Conservation (phyloP, 495 filamentous ascomycete genomes). For the Melanomma pulvis-pyrius region DNA sequence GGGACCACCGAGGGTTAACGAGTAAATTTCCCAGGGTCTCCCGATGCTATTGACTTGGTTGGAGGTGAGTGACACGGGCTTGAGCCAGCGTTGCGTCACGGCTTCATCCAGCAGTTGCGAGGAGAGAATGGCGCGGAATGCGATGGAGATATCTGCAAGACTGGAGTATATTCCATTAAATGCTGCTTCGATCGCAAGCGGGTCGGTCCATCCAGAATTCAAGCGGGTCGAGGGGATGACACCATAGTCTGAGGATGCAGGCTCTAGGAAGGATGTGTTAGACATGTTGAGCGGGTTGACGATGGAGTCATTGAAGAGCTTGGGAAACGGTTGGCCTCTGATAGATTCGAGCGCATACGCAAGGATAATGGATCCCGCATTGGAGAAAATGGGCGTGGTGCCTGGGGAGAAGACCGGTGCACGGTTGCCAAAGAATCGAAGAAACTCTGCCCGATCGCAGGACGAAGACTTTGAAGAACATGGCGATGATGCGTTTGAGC, state of each 20-base stretch:
- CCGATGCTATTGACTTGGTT: conserved; percentile 54
- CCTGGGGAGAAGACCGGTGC: conserved; percentile 3
- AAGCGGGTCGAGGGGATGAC: background rate
- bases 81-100: conserved; percentile 50
- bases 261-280: background rate
- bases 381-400: conserved; percentile 9
- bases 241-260: background rate
- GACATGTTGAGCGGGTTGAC: conserved; percentile 1
- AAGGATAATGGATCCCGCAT: conserved; percentile 18
- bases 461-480: background rate
- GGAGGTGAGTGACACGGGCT: conserved; percentile 56
- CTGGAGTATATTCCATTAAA: conserved; percentile 9
- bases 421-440: conserved; percentile 5
- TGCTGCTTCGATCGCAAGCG: background rate
- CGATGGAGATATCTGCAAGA: background rate
- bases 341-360: conserved; percentile 12
- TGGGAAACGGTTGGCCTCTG: background rate
- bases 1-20: conserved; percentile 23
- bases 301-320: background rate
- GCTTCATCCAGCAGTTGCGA: conserved; percentile 47
- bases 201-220: background rate
- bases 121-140: conserved; percentile 51
- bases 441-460: conserved; percentile 3
- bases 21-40: conserved; percentile 51
- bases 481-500: background rate